A percentile compares a stretch with the other conserved stretches of the same genome.
These are phyloP conservation scores for Wallacemonas rigidus DNA, from an alignment of 208 protist genomes.

Conservation along the genomic window DNA sequence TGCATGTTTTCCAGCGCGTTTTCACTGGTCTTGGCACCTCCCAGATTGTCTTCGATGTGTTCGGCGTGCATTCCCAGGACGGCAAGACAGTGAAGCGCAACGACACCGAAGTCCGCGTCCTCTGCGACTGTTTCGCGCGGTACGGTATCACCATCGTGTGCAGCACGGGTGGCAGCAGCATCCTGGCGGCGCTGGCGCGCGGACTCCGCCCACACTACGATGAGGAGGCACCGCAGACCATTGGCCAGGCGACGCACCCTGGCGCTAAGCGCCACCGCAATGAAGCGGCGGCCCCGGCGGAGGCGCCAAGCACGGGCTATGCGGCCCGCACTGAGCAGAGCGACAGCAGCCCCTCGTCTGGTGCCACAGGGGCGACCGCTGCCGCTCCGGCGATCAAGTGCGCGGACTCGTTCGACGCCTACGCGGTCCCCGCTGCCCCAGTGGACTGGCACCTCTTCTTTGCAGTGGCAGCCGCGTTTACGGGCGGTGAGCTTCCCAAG, in stretches of 20 bases:
- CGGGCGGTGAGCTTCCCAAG: conserved; percentile 31
- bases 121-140: conserved; percentile 59
- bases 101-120: conserved; percentile 53
- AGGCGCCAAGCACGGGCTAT: conserved; percentile 20
- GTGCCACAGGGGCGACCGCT: background rate
- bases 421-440: conserved; percentile 32
- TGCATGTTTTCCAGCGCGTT: conserved; percentile 53
- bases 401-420: conserved; percentile 28
- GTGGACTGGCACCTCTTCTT: conserved; percentile 67
- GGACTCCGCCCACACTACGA: conserved; percentile 52
- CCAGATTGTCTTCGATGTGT: conserved; percentile 58
- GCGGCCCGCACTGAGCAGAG: conserved; percentile 15
- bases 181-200: conserved; percentile 50
- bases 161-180: conserved; percentile 63
- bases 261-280: conserved; percentile 23
- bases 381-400: conserved; percentile 19
- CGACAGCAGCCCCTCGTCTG: background rate
- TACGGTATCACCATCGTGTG: conserved; percentile 62
- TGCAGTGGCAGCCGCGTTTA: conserved; percentile 63
- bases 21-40: conserved; percentile 59
- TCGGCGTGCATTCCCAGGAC: conserved; percentile 43
- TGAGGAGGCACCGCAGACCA: conserved; percentile 11
- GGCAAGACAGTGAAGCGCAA: conserved; percentile 30
- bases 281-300: background rate
- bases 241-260: conserved; percentile 20